Base-by-base conservation (phyloP, 495 filamentous ascomycete species). In the Jackrogersella minutella region DNA sequence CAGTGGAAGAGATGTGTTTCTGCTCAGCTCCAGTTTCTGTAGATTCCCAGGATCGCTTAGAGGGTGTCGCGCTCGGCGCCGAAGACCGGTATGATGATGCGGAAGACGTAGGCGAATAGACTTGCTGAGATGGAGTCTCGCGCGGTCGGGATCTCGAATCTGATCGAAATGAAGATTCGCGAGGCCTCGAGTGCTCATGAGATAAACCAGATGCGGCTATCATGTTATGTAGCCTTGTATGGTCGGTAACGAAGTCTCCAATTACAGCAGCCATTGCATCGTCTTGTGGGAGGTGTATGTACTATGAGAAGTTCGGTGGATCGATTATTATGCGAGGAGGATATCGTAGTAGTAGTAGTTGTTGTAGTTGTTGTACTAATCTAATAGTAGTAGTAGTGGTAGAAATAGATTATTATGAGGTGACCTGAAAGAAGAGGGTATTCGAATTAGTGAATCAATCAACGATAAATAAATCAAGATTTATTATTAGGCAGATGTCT, bases 181-280 rank as follows among this genome's bases (percentile, higher is more conserved):
- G 81, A 40, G 79, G 49, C 30, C 67, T 64, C 43, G 64, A 69
- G 59, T 74, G 72, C 9, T 76, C 72, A 62, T 74, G 70, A 34
- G 72, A 62, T 66, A 63, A 71, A 26, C 73, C 66, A 21, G 79
- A 63, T 9, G 73, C 62, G 13, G 73, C 73, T 55, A 82, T 80
- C 77, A 81, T 78, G 47, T 71, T 77, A 66, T 83, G 79, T 44
- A 82, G 80, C 56, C 77, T 74, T 50, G 80, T 73, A 30, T 74
- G 73, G 52, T 83, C 79, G 47, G 80, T 66, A 60, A 77, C 78
- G 61, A 76, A 79, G 65, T 84, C 80, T 69, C 80, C 77, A 33
- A 82, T 79, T 68, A 82, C 34, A 60, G 81, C 75, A 47, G 80
- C 81, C 80, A 82, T 84, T 62, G 73, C 75, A 77, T 75, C 65